These are phyloP conservation scores for Phylloboletellus chloephorus DNA, from an alignment of 1,284 basidiomycete species.

Conservation along the genomic window DNA sequence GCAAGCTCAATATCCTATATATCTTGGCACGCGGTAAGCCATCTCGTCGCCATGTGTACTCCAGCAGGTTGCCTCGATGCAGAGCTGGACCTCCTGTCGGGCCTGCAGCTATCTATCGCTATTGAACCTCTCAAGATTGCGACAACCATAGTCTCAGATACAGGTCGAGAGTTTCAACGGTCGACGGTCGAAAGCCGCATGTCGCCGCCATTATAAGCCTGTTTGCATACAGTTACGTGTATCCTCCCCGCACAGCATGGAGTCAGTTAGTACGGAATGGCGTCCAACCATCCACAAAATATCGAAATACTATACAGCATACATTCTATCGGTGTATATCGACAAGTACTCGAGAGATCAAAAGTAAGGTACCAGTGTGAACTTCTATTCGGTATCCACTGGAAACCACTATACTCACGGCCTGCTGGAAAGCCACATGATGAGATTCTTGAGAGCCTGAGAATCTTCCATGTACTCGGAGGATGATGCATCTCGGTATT, in stretches of 20 bases:
- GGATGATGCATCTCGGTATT: slow-evolving; percentile 13
- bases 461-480: slow-evolving; percentile 22
- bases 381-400: background rate
- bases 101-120: background rate
- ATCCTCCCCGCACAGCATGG: no score
- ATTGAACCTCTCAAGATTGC: background rate
- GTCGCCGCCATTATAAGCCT: no score
- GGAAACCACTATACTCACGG: slow-evolving; percentile 3
- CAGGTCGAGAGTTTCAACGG: no score
- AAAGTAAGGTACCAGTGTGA: background rate
- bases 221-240: no score
- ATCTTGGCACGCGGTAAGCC: slow-evolving; percentile 2
- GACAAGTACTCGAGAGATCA: no score
- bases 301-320: background rate
- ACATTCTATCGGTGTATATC: no score
- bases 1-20: slow-evolving; percentile 5
- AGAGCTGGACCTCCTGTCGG: background rate
- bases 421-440: slow-evolving; percentile 14
- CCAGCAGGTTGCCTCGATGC: slow-evolving; percentile 15
- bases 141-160: no score
- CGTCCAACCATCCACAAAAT: no score
- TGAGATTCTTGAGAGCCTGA: slow-evolving; percentile 15
- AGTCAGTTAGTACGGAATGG: no score
- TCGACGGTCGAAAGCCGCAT: no score
- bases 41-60: slow-evolving; percentile 12